A percentile compares a stretch with the other conserved stretches of the same genome.
Conservation (phyloP, 2,329 filamentous ascomycete genomes). For the Microcyclosporella mali region DNA sequence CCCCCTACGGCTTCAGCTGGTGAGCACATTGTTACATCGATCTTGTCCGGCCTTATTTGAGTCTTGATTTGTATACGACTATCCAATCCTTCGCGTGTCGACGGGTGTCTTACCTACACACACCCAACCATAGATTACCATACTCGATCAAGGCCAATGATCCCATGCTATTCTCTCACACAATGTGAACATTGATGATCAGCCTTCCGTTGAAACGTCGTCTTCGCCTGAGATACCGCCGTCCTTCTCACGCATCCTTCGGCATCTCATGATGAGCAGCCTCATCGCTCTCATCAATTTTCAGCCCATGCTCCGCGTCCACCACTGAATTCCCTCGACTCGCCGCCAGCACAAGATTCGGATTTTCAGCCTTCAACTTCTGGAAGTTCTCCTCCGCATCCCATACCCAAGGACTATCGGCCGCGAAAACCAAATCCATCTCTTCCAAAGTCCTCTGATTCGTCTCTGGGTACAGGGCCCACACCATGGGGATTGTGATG, state of each 20-base stretch:
- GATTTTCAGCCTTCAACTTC: slow-evolving; percentile 56
- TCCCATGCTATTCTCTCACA: too few relatives aligned
- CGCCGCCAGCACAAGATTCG: slow-evolving; percentile 30
- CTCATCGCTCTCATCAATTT: slow-evolving; percentile 13
- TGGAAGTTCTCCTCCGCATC: slow-evolving; percentile 61
- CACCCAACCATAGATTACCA: too few relatives aligned
- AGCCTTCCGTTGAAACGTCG: too few relatives aligned
- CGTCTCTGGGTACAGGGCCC: slow-evolving; percentile 67
- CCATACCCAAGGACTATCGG: slow-evolving; percentile 63
- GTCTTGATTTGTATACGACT: too few relatives aligned
- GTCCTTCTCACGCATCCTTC: slow-evolving; percentile 1
- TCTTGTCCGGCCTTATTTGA: too few relatives aligned
- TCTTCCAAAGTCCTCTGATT: slow-evolving; percentile 67
- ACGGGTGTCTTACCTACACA: too few relatives aligned
- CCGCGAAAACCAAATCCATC: slow-evolving; percentile 67
- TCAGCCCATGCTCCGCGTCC: slow-evolving; percentile 20
- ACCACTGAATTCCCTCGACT: slow-evolving; percentile 24
- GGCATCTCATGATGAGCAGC: slow-evolving; percentile 10
- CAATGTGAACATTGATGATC: too few relatives aligned
- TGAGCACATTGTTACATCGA: too few relatives aligned
- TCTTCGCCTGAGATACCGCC: too few relatives aligned
- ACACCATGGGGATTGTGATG: slow-evolving; percentile 62
- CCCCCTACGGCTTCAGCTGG: too few relatives aligned
- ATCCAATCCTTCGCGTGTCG: too few relatives aligned
- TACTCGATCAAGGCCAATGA: too few relatives aligned